Percentiles rank a stretch among this genome's conserved stretches.
These are phyloP conservation scores for Forsythia viridissima DNA, from an alignment of 257 asterid species.

Conservation along the genomic window DNA sequence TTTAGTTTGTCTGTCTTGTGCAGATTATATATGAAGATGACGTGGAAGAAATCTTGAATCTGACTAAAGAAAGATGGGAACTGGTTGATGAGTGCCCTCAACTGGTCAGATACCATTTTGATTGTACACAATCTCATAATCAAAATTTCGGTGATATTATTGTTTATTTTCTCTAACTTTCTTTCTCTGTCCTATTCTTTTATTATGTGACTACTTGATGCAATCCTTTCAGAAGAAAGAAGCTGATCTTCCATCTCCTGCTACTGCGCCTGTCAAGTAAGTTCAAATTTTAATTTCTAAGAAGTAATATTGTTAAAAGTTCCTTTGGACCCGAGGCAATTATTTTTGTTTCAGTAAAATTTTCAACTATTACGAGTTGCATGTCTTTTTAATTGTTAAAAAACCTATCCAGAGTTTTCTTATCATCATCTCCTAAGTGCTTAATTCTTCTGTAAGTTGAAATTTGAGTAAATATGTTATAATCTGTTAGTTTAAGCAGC, in stretches of 20 bases:
- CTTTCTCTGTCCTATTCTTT: background rate
- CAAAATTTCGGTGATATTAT: background rate
- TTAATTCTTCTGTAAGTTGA: background rate
- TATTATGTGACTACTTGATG: slow-evolving; percentile 16
- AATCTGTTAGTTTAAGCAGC: background rate
- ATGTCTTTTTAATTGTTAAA: background rate
- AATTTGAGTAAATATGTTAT: background rate
- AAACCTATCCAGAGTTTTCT: background rate
- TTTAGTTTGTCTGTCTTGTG: slow-evolving; percentile 22
- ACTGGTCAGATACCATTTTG: slow-evolving; percentile 34
- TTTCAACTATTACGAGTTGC: background rate
- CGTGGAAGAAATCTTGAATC: slow-evolving; percentile 42
- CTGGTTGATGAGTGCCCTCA: slow-evolving; percentile 18
- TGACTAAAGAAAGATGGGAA: slow-evolving; percentile 51
- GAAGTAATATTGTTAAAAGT: background rate
- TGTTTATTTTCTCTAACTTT: background rate
- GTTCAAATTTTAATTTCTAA: slow-evolving; percentile 25
- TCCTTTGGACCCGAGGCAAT: background rate
- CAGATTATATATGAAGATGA: slow-evolving; percentile 53
- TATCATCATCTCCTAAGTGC: background rate
- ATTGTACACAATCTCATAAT: slow-evolving; percentile 7
- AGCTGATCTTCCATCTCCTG: slow-evolving; percentile 24
- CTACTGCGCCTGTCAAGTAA: slow-evolving; percentile 42
- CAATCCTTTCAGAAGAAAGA: slow-evolving; percentile 34
- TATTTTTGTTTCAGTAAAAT: background rate